These are phyloP conservation scores for Phaseolus coccineus DNA, from an alignment of 331 rosid species.

Conservation along the genomic window DNA sequence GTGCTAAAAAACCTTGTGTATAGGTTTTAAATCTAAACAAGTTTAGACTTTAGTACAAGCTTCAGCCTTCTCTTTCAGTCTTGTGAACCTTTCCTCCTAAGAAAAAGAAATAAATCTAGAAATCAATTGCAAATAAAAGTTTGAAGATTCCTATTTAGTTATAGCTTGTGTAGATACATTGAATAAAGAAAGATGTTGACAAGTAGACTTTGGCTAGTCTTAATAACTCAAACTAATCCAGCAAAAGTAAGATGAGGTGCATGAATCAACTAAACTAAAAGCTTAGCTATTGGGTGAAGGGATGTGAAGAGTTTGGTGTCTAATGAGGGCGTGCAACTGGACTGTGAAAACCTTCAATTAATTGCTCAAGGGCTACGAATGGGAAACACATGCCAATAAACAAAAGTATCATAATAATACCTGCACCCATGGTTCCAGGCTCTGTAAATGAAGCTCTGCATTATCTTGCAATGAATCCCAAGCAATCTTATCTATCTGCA, in stretches of 20 bases:
- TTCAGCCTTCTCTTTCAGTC: conserved; percentile 29
- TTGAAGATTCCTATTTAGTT: neutral
- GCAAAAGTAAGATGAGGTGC: conserved; percentile 23
- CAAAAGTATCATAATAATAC: conserved; percentile 43
- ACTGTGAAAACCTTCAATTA: conserved; percentile 27
- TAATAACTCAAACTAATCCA: conserved; percentile 28
- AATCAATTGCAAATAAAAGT: neutral
- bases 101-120: conserved; percentile 14
- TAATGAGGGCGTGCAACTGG: conserved; percentile 33
- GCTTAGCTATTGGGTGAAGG: neutral
- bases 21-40: conserved; percentile 2
- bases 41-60: neutral
- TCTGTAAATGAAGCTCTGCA: conserved; percentile 91
- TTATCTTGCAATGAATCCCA: conserved; percentile 89
- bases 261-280: conserved; percentile 26
- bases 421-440: conserved; percentile 98
- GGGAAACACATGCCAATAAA: conserved; percentile 23
- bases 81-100: neutral
- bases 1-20: neutral
- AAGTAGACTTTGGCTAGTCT: conserved; percentile 31
- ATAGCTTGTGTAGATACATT: neutral
- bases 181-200: conserved; percentile 24
- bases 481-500: conserved; percentile 91
- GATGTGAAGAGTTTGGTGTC: neutral
- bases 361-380: conserved; percentile 29